A percentile compares a stretch with the other conserved stretches of the same genome.
Evolutionary conservation across 1,284 basidiomycete species (phyloP).

Genomic region (Schizopora paradoxa): DNA sequence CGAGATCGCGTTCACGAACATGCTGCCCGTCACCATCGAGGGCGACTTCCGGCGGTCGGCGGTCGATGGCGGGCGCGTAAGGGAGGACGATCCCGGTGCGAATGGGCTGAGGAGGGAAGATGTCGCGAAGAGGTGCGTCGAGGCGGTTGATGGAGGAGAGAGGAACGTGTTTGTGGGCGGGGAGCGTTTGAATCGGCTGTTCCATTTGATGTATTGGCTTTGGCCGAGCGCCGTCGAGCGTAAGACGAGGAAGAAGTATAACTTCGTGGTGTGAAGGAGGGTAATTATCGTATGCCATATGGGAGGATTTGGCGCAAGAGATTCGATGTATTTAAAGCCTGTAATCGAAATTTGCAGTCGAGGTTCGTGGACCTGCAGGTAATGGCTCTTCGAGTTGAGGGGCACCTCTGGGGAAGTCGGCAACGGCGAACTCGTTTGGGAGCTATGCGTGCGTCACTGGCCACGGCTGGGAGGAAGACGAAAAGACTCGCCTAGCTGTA

Average conservation of each 20-base stretch:
- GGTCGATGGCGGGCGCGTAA: constrained; percentile 52
- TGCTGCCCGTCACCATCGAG: constrained; percentile 62
- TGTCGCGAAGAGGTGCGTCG: constrained; percentile 52
- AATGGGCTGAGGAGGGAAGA: constrained; percentile 49
- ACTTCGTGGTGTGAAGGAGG: too few relatives aligned
- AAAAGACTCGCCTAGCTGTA: too few relatives aligned
- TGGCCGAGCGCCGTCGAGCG: constrained; percentile 53
- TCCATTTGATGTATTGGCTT: constrained; percentile 57
- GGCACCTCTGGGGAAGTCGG: too few relatives aligned
- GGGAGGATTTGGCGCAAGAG: too few relatives aligned
- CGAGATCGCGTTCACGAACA: constrained; percentile 48
- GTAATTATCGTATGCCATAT: too few relatives aligned
- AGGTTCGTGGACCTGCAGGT: too few relatives aligned
- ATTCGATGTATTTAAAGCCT: too few relatives aligned
- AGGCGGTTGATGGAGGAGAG: constrained; percentile 51
- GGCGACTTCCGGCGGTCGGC: constrained; percentile 78
- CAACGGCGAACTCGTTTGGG: too few relatives aligned
- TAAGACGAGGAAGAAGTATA: constrained; percentile 57
- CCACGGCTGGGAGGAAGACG: too few relatives aligned
- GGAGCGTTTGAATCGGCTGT: constrained; percentile 24
- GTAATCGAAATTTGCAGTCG: too few relatives aligned
- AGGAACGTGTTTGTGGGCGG: constrained; percentile 53
- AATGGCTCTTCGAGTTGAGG: too few relatives aligned
- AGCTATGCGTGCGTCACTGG: too few relatives aligned
- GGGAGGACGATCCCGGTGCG: constrained; percentile 50